Conservation (phyloP, 768 basidiomycete species). For the Cantharellus cinnabarinus region DNA sequence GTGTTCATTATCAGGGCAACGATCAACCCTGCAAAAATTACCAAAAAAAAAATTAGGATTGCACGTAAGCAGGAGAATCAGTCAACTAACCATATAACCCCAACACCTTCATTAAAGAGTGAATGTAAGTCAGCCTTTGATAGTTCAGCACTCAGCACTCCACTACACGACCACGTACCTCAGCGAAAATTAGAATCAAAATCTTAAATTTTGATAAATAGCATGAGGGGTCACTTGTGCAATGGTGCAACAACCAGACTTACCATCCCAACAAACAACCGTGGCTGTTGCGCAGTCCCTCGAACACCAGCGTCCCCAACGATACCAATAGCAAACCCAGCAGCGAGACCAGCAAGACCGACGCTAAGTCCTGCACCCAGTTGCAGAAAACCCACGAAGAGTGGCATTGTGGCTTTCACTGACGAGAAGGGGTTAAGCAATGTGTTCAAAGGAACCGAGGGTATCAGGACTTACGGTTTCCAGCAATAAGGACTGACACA, state of each 20-base stretch:
- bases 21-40: constrained; percentile 38
- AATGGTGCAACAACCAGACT: constrained; percentile 10
- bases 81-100: constrained; percentile 55
- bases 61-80: background rate
- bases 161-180: constrained; percentile 21
- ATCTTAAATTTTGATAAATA: constrained; percentile 51
- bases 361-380: constrained; percentile 86
- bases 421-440: background rate
- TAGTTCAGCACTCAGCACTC: background rate
- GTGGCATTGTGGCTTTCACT: constrained; percentile 65
- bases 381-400: constrained; percentile 85
- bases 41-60: constrained; percentile 4
- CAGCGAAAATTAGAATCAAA: constrained; percentile 93
- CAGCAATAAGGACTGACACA: constrained; percentile 91
- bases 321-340: constrained; percentile 95
- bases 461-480: constrained; percentile 41
- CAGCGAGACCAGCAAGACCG: constrained; percentile 85
- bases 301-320: constrained; percentile 98
- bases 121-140: background rate
- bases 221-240: background rate
- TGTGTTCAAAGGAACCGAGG: background rate
- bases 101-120: constrained; percentile 22
- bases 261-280: constrained; percentile 88
- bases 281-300: constrained; percentile 90
- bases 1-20: constrained; percentile 95